These are phyloP conservation scores for Geotrichum macrosporum DNA, from an alignment of 1,139 yeast species.

Conservation along the genomic window DNA sequence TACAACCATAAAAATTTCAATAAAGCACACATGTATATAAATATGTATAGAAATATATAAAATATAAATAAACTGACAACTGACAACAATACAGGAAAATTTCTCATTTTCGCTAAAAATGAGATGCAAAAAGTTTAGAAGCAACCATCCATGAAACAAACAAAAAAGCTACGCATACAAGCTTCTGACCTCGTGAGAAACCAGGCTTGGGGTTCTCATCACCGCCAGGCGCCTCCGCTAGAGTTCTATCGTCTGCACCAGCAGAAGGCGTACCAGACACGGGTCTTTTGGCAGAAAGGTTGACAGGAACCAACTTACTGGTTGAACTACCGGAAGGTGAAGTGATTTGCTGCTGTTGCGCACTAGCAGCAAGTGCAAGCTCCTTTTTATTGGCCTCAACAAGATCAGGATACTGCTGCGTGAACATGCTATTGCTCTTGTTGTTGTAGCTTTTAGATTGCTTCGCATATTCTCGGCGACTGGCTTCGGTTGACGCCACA, in stretches of 20 bases:
- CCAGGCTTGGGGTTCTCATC: no score
- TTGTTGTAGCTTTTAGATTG: conserved; percentile 13
- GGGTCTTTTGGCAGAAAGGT: neutral
- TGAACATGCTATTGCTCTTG: conserved; percentile 12
- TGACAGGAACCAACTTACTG: conserved; percentile 8
- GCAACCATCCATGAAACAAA: conserved; percentile 20
- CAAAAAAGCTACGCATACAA: conserved; percentile 13
- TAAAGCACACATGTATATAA: no score
- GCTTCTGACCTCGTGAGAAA: conserved; percentile 15
- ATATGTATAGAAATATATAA: neutral
- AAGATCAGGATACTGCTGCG: conserved; percentile 14
- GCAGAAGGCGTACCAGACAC: neutral
- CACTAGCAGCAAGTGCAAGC: neutral
- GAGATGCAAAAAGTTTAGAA: conserved; percentile 12
- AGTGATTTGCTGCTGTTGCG: neutral
- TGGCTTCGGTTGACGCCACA: conserved; percentile 9
- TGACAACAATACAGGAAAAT: neutral
- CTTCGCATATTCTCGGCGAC: conserved; percentile 8
- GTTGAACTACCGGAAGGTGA: neutral
- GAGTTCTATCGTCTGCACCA: neutral
- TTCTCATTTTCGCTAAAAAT: neutral
- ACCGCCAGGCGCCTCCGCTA: no score
- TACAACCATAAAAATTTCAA: no score
- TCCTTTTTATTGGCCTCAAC: conserved; percentile 11
- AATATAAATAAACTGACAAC: neutral